Percentiles rank a stretch among this genome's conserved stretches.
These are phyloP conservation scores for Fusarium temperatum DNA, from an alignment of 2,329 filamentous ascomycete species.

Conservation along the genomic window DNA sequence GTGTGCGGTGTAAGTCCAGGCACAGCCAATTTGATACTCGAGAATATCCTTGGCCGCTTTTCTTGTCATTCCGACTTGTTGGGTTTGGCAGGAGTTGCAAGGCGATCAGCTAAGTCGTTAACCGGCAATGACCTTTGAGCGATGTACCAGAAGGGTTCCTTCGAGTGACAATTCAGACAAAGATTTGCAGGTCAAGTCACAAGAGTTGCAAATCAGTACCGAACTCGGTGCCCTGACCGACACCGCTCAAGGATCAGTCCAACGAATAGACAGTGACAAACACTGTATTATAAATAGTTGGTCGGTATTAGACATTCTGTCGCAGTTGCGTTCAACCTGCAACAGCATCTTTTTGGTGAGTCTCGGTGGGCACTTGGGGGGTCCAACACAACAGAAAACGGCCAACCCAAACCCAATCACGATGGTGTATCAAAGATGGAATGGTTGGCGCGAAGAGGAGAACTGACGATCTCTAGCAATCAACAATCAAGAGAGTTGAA, in stretches of 20 bases:
- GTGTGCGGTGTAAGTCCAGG: slow-evolving; percentile 18
- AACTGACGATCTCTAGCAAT: slow-evolving; percentile 12
- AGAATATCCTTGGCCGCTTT: slow-evolving; percentile 6
- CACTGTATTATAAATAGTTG: slow-evolving; percentile 25
- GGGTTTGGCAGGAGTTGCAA: slow-evolving; percentile 16
- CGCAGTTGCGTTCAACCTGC: slow-evolving; percentile 17
- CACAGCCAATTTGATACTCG: not conserved
- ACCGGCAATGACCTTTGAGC: slow-evolving; percentile 8
- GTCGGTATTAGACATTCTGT: slow-evolving; percentile 14
- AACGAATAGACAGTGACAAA: slow-evolving; percentile 8
- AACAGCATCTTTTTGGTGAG: slow-evolving; percentile 25
- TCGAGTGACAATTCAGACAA: slow-evolving; percentile 20
- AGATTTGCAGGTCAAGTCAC: slow-evolving; percentile 25
- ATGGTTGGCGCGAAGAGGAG: slow-evolving; percentile 3
- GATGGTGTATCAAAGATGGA: not conserved
- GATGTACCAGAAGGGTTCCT: slow-evolving; percentile 14
- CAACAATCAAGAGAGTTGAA: not conserved
- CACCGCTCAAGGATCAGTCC: slow-evolving; percentile 22
- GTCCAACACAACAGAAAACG: slow-evolving; percentile 17
- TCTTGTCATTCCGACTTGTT: slow-evolving; percentile 1
- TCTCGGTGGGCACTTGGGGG: not conserved
- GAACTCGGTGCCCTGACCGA: slow-evolving; percentile 28
- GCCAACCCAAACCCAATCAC: slow-evolving; percentile 12
- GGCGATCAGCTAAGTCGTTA: slow-evolving; percentile 10
- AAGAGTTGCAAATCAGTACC: slow-evolving; percentile 29